Conservation (phyloP, 176 grass and related monocot species). For the Ampelocalamus luodianensis region DNA sequence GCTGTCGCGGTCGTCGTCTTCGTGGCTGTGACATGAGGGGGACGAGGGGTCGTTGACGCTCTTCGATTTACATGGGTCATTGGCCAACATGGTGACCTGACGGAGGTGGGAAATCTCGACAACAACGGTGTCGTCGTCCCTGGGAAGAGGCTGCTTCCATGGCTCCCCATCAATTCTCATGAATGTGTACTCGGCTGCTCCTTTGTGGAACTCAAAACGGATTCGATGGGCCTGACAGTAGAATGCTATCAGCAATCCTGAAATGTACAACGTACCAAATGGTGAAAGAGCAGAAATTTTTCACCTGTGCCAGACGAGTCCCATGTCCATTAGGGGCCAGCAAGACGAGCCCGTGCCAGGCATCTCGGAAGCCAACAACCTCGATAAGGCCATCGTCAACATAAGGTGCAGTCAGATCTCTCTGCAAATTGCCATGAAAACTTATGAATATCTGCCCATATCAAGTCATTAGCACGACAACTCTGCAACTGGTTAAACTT, state of each 20-base stretch:
- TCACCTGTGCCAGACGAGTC: conserved; percentile 90
- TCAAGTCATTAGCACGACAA: not conserved
- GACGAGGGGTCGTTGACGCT: conserved; percentile 55
- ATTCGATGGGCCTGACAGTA: conserved; percentile 62
- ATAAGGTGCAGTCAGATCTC: conserved; percentile 69
- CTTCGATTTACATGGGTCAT: conserved; percentile 61
- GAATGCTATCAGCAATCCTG: not conserved
- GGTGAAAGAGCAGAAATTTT: not conserved
- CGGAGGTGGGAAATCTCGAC: conserved; percentile 84
- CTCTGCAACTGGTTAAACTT: conserved; percentile 35
- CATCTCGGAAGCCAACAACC: conserved; percentile 91
- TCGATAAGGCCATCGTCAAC: conserved; percentile 85
- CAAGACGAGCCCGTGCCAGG: conserved; percentile 88
- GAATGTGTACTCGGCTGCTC: conserved; percentile 68
- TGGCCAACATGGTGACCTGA: conserved; percentile 83
- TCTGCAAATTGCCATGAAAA: conserved; percentile 57
- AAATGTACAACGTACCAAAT: not conserved
- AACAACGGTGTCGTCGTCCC: conserved; percentile 67
- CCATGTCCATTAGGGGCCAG: conserved; percentile 88
- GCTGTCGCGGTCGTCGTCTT: conserved; percentile 42
- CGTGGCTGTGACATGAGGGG: conserved; percentile 24
- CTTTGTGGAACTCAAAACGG: conserved; percentile 89
- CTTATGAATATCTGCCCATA: not conserved
- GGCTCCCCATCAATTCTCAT: conserved; percentile 96
- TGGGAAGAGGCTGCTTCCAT: conserved; percentile 93